These are phyloP conservation scores for Scedosporium apiospermum DNA, from an alignment of 2,329 filamentous ascomycete species.

Conservation along the genomic window DNA sequence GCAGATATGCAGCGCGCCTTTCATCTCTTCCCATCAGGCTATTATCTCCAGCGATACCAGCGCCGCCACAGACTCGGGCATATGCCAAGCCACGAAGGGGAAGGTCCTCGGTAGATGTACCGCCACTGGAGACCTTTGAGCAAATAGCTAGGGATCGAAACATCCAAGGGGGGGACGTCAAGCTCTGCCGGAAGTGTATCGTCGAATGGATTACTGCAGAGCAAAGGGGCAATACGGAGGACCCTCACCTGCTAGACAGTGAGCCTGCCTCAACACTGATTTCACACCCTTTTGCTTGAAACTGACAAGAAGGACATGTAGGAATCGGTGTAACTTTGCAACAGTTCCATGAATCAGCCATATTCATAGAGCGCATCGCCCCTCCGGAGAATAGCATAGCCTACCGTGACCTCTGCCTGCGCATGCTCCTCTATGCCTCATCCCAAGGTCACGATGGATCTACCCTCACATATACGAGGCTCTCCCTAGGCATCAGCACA, in stretches of 20 bases:
- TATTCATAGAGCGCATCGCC: background rate
- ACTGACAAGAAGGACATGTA: background rate
- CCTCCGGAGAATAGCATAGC: background rate
- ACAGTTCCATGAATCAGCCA: slow-evolving; percentile 5
- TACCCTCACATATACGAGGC: slow-evolving; percentile 14
- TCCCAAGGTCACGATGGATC: slow-evolving; percentile 19
- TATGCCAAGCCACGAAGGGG: background rate
- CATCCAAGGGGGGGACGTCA: slow-evolving; percentile 1
- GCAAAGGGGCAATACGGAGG: slow-evolving; percentile 4
- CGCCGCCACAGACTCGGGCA: background rate
- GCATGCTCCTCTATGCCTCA: slow-evolving; percentile 23
- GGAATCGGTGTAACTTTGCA: background rate
- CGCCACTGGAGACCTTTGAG: background rate
- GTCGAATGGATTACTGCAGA: slow-evolving; percentile 6
- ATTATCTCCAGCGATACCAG: background rate
- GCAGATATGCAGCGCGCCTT: background rate
- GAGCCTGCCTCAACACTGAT: background rate
- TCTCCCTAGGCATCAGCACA: slow-evolving; percentile 1
- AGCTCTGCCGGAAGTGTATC: slow-evolving; percentile 2
- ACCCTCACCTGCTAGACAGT: background rate
- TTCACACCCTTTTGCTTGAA: background rate
- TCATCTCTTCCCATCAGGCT: background rate
- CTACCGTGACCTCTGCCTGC: slow-evolving; percentile 12
- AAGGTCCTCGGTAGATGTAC: background rate
- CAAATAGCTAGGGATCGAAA: background rate